These are phyloP conservation scores for Przewalskia tangutica DNA, from an alignment of 257 asterid species.

Conservation along the genomic window DNA sequence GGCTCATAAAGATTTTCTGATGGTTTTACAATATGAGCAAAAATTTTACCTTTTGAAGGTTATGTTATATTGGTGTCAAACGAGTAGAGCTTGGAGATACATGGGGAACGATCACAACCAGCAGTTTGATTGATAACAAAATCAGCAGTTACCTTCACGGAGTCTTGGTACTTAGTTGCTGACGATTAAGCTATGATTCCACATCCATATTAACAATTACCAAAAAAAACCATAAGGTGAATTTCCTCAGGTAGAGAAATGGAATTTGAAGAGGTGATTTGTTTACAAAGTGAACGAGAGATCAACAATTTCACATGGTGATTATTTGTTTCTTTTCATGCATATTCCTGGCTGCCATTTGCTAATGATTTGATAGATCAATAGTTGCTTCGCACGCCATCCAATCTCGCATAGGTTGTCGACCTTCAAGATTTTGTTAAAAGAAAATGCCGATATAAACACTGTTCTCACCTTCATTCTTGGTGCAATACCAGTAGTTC, in stretches of 20 bases:
- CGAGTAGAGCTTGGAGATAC: not conserved
- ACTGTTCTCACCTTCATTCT: not conserved
- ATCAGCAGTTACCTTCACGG: not conserved
- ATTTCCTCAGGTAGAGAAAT: not conserved
- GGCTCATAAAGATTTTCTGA: not conserved
- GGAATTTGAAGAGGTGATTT: not conserved
- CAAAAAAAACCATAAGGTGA: not conserved
- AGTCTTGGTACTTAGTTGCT: not conserved
- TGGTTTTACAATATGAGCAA: not conserved
- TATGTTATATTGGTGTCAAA: not conserved
- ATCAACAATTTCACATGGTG: not conserved
- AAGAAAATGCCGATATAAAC: not conserved
- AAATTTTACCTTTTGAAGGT: not conserved
- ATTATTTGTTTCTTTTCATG: not conserved
- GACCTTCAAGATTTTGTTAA: not conserved
- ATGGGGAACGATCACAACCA: not conserved
- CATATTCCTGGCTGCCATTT: not conserved
- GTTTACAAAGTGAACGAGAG: not conserved
- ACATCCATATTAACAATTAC: not conserved
- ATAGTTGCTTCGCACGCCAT: not conserved
- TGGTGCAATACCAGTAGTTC: conserved; percentile 2
- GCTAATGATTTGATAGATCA: not conserved
- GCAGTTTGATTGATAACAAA: not conserved
- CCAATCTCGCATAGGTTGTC: not conserved
- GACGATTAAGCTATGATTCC: not conserved